Evolutionary conservation across 2,329 filamentous ascomycete species (phyloP), one percentile per base, ranked within the genome.

Genomic region (Nannizzia gypsea): DNA sequence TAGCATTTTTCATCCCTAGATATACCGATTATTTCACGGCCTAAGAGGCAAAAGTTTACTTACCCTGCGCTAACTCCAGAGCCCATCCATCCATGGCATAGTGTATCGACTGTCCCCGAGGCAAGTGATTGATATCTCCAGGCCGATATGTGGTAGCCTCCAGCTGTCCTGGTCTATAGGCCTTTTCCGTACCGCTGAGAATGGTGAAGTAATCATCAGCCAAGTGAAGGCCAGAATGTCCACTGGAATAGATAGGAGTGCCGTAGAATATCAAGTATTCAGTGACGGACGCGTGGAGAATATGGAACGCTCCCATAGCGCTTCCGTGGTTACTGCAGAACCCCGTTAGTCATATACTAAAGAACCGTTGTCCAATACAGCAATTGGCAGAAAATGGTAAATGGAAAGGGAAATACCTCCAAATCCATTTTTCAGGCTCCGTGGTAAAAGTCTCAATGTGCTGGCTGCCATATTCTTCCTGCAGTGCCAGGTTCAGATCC

Each of bases 151-250:
- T 75, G 74, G 89, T 86, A 36, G 85, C 77, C 71, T 81, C 79
- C 73, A 83, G 89, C 64, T 78, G 71, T 65, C 86, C 86, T 1
- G 85, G 83, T 3, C 82, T 80, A 78, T 90, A 91, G 64, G 89
- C 87, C 67, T 83, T 79, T 75, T 95, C 85, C 67, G 85, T 83
- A 67, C 90, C 90, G 36, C 79, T 78, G 34, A 96, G 80, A 78
- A 96, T 95, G 79, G 91, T 83, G 80, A 96, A 96, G 80, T 93
- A 96, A 79, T 96, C 90, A 75, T 95, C 88, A 15, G 90, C 90
- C 11, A 89, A 92, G 80, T 95, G 90, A 57, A 90, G 87, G 64
- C 90, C 90, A 1, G 84, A 83, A 79, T 95, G 90, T 63, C 90
- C 90, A 75, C 95, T 90, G 11, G 90, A 95, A 67, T 90, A 90